Percentiles rank a stretch among this genome's conserved stretches.
Conservation (phyloP, 106 monocot species). For the Allium fistulosum region DNA sequence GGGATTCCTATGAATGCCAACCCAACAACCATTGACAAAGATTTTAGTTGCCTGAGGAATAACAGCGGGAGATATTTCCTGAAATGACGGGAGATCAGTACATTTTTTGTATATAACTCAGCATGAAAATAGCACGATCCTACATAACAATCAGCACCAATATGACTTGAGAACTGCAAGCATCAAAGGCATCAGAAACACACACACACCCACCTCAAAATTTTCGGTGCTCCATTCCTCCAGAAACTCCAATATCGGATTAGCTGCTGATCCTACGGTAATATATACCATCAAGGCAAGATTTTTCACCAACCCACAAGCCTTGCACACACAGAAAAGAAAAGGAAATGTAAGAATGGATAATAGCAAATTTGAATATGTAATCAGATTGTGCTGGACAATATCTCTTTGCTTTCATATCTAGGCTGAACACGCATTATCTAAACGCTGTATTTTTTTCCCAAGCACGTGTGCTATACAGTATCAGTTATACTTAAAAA, state of each 20-base stretch:
- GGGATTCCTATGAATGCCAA: conserved; percentile 93
- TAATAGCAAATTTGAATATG: too few relatives aligned
- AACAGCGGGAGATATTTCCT: conserved; percentile 99
- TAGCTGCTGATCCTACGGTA: conserved; percentile 94
- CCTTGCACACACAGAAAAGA: conserved; percentile 24
- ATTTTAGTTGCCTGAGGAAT: conserved; percentile 97
- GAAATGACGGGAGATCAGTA: conserved; percentile 5
- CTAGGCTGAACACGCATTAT: too few relatives aligned
- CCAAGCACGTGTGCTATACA: too few relatives aligned
- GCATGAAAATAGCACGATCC: too few relatives aligned
- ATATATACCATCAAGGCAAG: conserved; percentile 99
- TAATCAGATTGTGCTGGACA: too few relatives aligned
- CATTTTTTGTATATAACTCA: background rate
- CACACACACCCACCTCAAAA: conserved; percentile 62
- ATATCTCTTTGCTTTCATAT: too few relatives aligned
- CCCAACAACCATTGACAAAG: conserved; percentile 99
- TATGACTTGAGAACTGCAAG: too few relatives aligned
- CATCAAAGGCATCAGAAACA: too few relatives aligned
- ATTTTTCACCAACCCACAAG: conserved; percentile 97
- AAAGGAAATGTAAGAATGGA: background rate
- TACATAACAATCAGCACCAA: too few relatives aligned
- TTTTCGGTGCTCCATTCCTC: conserved; percentile 98
- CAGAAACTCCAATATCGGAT: conserved; percentile 91
- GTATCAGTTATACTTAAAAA: too few relatives aligned
- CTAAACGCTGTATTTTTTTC: too few relatives aligned